Conservation (phyloP, 208 protist species). For the Tetramitus jugosus region DNA sequence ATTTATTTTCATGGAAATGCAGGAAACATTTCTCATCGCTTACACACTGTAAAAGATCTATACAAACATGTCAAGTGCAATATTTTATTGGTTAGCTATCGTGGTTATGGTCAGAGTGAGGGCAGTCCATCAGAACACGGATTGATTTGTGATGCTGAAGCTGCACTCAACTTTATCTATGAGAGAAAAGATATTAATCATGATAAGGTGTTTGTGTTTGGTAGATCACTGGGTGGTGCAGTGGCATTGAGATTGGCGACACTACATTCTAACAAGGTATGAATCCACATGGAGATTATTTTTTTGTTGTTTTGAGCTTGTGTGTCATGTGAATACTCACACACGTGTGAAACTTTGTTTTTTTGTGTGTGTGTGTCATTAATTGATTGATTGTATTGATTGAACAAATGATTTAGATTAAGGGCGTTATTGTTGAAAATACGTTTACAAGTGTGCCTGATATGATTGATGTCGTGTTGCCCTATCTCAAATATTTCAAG, state of each 20-base stretch:
- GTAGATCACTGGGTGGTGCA: constrained; percentile 72
- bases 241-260: constrained; percentile 67
- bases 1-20: constrained; percentile 82
- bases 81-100: constrained; percentile 75
- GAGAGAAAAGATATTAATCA: constrained; percentile 49
- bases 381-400: too few relatives aligned
- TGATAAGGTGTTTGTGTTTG: constrained; percentile 67
- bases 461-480: constrained; percentile 53
- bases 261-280: too few relatives aligned
- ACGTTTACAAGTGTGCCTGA: constrained; percentile 73
- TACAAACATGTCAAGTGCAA: constrained; percentile 48
- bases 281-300: too few relatives aligned
- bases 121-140: constrained; percentile 52
- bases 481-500: background rate
- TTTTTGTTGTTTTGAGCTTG: too few relatives aligned
- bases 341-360: too few relatives aligned
- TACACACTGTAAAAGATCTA: constrained; percentile 54
- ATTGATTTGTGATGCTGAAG: constrained; percentile 64
- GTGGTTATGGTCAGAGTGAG: constrained; percentile 68
- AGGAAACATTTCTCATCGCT: constrained; percentile 73
- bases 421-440: constrained; percentile 72
- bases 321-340: too few relatives aligned
- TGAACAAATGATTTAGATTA: too few relatives aligned
- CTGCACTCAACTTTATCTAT: constrained; percentile 61
- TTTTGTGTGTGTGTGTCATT: too few relatives aligned